Base-by-base conservation (phyloP, 345 rosid genomes). In the Melaleuca quinquenervia region DNA sequence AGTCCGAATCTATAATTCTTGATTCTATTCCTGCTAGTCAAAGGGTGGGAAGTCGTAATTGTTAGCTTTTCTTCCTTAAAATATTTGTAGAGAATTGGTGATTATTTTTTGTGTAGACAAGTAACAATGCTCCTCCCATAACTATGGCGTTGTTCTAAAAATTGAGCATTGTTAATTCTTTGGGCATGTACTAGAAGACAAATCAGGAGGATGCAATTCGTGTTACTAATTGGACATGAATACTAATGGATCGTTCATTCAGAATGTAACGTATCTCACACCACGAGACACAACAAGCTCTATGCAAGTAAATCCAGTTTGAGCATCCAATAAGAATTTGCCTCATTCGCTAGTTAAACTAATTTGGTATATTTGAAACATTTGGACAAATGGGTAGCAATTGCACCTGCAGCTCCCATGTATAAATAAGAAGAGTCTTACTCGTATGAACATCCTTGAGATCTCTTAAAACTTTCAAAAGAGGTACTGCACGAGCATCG, bases 1-100 rank as follows among this genome's bases (percentile, higher is more conserved):
- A 3, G 90, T 96, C 85, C 93, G 98, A 51, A 91, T 97, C 80
- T 97, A 87, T 87, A 89, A 88, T 74, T 91, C 95, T 52, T 94
- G 88, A 50, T 50, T 50, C 52, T 50, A 15, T 50, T 50, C 13
- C 52, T 13, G 52, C 5, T 13, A 50, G 52, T 50, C 52, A 50
- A 12, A 13, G 18, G 15, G 52, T 50, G 52, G 52, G 52, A 50
- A 50, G 16, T 11, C 14, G 52, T 50, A 50, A 50, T 50, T 50
- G 52, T 50, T 50, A 50, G 52, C 52, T 50, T 50, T 50, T 50
- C 16, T 50, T 50, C 41, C 41, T 50, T 50, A 12, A 50, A 50
- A 50, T 50, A 50, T 3, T 13, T 15, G 12, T 50, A 50, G 15
- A 50, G 12, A 50, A 50, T 5, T 50, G 52, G 41, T 41, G 41